phyloP scores from a whole-genome alignment of 441 rosid species.

The Syzygium malaccense region DNA sequence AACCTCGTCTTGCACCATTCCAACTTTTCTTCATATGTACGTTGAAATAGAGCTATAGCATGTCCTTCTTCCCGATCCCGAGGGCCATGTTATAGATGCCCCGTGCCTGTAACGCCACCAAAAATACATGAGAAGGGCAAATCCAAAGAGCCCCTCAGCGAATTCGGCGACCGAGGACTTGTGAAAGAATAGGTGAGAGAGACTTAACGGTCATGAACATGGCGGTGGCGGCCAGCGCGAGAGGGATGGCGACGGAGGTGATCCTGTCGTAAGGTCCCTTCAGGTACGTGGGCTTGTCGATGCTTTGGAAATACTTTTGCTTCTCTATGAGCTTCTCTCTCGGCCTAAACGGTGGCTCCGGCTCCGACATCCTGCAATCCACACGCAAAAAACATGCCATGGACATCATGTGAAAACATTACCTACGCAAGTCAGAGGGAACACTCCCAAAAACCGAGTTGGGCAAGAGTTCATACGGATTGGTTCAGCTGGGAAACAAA shows the following conservation, averaged over 20 bases:
- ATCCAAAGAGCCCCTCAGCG: neutral
- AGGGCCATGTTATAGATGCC: conserved; percentile 16
- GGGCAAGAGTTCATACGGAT: neutral
- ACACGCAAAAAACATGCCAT: neutral
- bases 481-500: neutral
- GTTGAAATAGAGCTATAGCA: neutral
- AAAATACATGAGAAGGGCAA: neutral
- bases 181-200: too few relatives aligned
- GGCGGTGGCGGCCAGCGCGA: conserved; percentile 1
- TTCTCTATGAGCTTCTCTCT: conserved; percentile 17
- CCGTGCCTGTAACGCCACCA: neutral
- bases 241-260: conserved; percentile 17
- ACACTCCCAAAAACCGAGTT: neutral
- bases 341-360: conserved; percentile 13
- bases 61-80: conserved; percentile 12
- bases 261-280: conserved; percentile 13
- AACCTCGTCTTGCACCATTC: neutral
- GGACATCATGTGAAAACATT: neutral
- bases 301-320: conserved; percentile 15
- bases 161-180: neutral
- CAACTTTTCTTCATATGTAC: neutral
- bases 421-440: neutral
- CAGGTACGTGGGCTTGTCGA: conserved; percentile 17
- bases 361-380: conserved; percentile 3
- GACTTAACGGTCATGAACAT: conserved; percentile 7